phyloP scores from a whole-genome alignment of 78 protist genomes.

The Protostelium mycophagum region DNA sequence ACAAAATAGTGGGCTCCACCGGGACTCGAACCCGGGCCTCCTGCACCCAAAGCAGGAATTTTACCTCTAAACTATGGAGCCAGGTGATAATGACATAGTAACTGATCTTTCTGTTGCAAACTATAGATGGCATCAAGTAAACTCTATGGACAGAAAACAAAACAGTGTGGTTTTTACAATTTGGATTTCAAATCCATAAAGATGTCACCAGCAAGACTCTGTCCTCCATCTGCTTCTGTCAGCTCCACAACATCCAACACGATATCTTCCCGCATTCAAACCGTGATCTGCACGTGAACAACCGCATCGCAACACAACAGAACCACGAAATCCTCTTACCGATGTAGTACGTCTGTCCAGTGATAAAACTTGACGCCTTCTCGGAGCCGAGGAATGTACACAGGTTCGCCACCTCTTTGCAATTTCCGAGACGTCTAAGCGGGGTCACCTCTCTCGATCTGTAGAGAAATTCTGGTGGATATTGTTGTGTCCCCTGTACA shows the following conservation, averaged over 20 bases:
- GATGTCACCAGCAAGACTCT: neutral
- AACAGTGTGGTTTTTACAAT: neutral
- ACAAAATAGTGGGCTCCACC: too few species aligned
- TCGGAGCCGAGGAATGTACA: neutral
- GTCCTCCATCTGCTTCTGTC: neutral
- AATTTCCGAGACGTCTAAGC: neutral
- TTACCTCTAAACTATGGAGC: too few species aligned
- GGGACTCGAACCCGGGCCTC: too few species aligned
- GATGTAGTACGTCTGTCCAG: neutral
- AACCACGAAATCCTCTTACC: neutral
- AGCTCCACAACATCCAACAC: too few species aligned
- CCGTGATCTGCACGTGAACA: too few species aligned
- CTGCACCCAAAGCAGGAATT: too few species aligned
- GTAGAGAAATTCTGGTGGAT: neutral
- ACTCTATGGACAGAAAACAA: too few species aligned
- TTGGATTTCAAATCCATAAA: neutral
- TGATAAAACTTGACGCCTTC: neutral
- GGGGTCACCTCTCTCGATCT: neutral
- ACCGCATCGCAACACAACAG: neutral
- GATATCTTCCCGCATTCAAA: too few species aligned
- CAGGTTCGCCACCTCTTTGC: neutral
- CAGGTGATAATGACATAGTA: too few species aligned
- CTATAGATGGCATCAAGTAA: too few species aligned
- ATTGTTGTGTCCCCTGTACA: neutral
- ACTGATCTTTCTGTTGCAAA: too few species aligned